Evolutionary conservation across 192 early-diverging fungal species (phyloP).

Genomic region (Umbelopsis ramanniana): DNA sequence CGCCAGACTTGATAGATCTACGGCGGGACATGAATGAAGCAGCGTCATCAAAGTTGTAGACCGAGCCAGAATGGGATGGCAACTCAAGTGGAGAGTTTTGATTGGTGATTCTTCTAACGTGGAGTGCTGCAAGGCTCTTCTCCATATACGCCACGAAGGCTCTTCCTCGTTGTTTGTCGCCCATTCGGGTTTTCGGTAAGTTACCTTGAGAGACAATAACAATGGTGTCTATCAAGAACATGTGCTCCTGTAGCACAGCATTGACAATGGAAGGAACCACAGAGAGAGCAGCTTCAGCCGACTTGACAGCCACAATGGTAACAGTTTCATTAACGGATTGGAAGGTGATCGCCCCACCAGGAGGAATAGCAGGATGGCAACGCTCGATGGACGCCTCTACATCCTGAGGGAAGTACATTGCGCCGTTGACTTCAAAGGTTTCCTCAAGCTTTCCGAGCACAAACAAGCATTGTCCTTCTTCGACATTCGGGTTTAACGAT

Average conservation of each 20-base stretch:
- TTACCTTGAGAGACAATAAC: conserved; percentile 59
- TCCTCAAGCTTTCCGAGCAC: conserved; percentile 76
- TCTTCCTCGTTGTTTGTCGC: conserved; percentile 66
- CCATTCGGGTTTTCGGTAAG: conserved; percentile 65
- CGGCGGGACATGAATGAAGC: conserved; percentile 19
- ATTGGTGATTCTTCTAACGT: conserved; percentile 38
- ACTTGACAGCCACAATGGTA: conserved; percentile 32
- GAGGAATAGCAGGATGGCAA: conserved; percentile 56
- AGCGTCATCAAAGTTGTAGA: conserved; percentile 26
- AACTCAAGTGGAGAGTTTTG: conserved; percentile 33
- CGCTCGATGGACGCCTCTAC: conserved; percentile 76
- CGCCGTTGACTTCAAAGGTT: conserved; percentile 70
- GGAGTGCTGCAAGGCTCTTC: conserved; percentile 21
- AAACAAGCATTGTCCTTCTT: conserved; percentile 73
- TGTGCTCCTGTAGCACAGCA: conserved; percentile 71
- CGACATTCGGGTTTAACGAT: conserved; percentile 43
- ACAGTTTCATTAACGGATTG: conserved; percentile 29
- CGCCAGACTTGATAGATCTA: conserved; percentile 8
- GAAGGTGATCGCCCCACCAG: conserved; percentile 42
- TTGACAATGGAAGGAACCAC: conserved; percentile 64
- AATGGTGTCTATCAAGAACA: conserved; percentile 73
- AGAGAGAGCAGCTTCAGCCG: conserved; percentile 29
- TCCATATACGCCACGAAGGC: conserved; percentile 30
- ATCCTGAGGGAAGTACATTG: conserved; percentile 75
- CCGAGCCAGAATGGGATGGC: conserved; percentile 32